Percentiles rank a stretch among this genome's conserved stretches.
Conservation (phyloP, 2,329 filamentous ascomycete genomes). For the Apiospora kogelbergensis region DNA sequence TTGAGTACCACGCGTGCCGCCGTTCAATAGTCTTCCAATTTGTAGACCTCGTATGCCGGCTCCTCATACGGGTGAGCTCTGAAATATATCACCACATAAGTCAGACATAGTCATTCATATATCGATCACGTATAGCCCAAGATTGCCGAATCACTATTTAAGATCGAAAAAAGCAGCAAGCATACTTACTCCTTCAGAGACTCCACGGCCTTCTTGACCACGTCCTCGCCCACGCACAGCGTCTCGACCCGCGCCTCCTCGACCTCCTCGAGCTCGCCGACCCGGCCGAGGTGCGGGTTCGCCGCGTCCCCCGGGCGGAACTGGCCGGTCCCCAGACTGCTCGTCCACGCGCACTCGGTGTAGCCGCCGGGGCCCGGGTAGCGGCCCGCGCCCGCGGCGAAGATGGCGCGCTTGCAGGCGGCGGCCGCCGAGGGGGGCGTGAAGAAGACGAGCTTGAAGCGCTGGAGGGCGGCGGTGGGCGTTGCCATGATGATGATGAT, state of each 20-base stretch:
- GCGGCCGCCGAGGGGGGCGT: conserved; percentile 43
- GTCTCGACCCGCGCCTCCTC: conserved; percentile 65
- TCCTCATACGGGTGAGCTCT: conserved; percentile 54
- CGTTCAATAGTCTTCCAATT: conserved; percentile 42
- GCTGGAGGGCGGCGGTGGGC: background rate
- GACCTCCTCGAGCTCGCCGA: conserved; percentile 57
- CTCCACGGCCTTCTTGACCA: conserved; percentile 54
- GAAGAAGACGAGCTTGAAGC: conserved; percentile 50
- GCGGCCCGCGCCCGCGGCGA: conserved; percentile 56
- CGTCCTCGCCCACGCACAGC: conserved; percentile 59
- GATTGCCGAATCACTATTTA: background rate
- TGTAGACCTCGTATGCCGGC: conserved; percentile 47
- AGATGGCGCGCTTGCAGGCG: conserved; percentile 55
- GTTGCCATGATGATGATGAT: background rate
- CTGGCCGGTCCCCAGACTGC: conserved; percentile 56
- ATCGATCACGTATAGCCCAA: background rate
- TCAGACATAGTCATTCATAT: background rate
- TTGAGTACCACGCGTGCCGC: background rate
- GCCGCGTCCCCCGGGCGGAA: conserved; percentile 63
- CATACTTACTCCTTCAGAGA: conserved; percentile 62
- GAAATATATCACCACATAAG: background rate
- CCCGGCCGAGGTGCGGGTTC: conserved; percentile 61
- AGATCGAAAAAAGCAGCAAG: background rate
- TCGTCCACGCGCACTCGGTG: conserved; percentile 52
- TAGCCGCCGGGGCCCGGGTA: conserved; percentile 52